Evolutionary conservation across 805 yeast genomes (phyloP).

Genomic region (Brettanomyces sp.): DNA sequence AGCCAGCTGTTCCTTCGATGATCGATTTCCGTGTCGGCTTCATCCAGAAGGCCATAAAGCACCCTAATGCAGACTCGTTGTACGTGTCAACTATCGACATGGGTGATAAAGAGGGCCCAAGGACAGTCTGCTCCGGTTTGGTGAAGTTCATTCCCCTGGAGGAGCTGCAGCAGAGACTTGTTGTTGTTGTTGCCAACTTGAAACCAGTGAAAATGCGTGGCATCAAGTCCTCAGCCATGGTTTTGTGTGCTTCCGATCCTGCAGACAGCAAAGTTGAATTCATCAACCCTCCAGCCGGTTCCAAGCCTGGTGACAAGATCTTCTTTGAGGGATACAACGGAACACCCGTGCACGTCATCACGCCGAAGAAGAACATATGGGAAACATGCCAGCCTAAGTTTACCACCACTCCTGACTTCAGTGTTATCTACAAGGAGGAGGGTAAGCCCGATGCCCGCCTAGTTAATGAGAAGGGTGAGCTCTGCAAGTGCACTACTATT

Average conservation of each 20-base stretch:
- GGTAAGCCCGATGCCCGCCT: constrained; percentile 67
- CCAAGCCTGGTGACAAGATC: constrained; percentile 92
- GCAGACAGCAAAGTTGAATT: constrained; percentile 70
- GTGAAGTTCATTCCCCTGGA: constrained; percentile 84
- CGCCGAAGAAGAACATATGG: constrained; percentile 98
- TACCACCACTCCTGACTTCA: constrained; percentile 65
- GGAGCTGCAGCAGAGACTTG: constrained; percentile 90
- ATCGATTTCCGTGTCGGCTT: constrained; percentile 93
- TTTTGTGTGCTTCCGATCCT: constrained; percentile 73
- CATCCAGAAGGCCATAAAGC: constrained; percentile 92
- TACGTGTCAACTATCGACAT: constrained; percentile 94
- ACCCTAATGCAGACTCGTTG: constrained; percentile 95
- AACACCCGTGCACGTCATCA: constrained; percentile 82
- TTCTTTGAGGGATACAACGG: constrained; percentile 89
- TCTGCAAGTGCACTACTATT: constrained; percentile 63
- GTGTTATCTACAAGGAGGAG: constrained; percentile 71
- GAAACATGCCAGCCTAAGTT: constrained; percentile 90
- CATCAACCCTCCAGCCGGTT: constrained; percentile 87
- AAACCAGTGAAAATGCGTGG: constrained; percentile 99
- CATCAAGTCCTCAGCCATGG: constrained; percentile 92
- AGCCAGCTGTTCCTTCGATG: constrained; percentile 63
- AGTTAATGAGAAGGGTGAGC: constrained; percentile 72
- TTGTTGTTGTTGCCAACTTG: constrained; percentile 87
- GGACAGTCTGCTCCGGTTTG: constrained; percentile 96
- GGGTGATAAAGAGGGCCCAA: constrained; percentile 95